Conservation (phyloP, 2,329 filamentous ascomycete genomes). For the Paecilomyces variotii region DNA sequence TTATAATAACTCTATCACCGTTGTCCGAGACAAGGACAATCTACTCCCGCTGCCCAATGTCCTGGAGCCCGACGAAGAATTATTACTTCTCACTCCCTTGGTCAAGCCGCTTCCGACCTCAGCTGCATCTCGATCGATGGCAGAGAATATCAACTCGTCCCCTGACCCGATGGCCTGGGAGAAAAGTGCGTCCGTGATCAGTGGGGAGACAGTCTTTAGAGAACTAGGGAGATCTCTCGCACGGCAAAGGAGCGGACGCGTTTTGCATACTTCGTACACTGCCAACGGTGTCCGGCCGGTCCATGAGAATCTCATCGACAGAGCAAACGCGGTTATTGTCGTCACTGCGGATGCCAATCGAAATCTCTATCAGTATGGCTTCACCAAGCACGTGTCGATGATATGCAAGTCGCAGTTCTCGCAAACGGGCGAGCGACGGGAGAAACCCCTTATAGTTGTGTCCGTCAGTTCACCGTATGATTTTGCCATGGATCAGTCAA, state of each 20-base stretch:
- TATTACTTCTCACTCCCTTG: constrained; percentile 80
- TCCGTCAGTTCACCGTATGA: constrained; percentile 94
- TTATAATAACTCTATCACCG: constrained; percentile 87
- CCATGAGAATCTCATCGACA: constrained; percentile 84
- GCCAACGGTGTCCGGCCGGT: constrained; percentile 86
- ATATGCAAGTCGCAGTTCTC: constrained; percentile 56
- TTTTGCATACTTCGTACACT: constrained; percentile 91
- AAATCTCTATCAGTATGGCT: constrained; percentile 87
- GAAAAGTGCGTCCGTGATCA: constrained; percentile 63
- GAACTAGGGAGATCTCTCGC: constrained; percentile 85
- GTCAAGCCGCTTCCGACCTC: constrained; percentile 91
- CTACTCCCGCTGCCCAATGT: constrained; percentile 74
- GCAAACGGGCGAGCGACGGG: constrained; percentile 34
- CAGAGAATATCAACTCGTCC: constrained; percentile 42
- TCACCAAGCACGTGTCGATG: constrained; percentile 93
- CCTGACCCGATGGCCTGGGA: constrained; percentile 51
- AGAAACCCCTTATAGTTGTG: constrained; percentile 84
- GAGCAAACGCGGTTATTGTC: constrained; percentile 80
- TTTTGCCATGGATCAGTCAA: constrained; percentile 84
- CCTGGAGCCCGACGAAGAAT: constrained; percentile 74
- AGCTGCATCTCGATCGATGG: constrained; percentile 62
- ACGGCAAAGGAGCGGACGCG: constrained; percentile 72
- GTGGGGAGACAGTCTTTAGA: constrained; percentile 84
- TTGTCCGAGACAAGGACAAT: constrained; percentile 82
- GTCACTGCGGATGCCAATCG: constrained; percentile 90